Percentiles rank a stretch among this genome's conserved stretches.
Conservation (phyloP, 495 filamentous ascomycete species). For the Daldinia vernicosa region DNA sequence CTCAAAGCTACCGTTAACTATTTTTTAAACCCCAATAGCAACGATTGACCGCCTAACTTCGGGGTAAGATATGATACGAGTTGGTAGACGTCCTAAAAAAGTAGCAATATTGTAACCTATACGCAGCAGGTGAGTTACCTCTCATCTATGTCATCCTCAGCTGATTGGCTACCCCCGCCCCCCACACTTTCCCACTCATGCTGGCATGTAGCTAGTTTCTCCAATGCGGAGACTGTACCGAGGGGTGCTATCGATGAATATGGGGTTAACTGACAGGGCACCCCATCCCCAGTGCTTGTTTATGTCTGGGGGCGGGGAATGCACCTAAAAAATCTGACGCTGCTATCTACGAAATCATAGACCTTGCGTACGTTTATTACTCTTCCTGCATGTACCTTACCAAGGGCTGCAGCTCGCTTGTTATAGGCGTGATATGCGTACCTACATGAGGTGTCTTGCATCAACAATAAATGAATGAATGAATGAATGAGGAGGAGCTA, state of each 20-base stretch:
- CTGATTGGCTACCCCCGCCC: conserved; percentile 43
- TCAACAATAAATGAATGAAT: neutral
- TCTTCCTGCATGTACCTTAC: neutral
- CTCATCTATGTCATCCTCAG: conserved; percentile 6
- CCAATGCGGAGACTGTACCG: conserved; percentile 47
- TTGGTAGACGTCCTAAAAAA: neutral
- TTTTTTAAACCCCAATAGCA: neutral
- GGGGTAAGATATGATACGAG: neutral
- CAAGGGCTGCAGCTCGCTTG: conserved; percentile 2
- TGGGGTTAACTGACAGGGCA: conserved; percentile 38
- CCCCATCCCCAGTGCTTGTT: conserved; percentile 22
- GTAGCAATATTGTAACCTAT: conserved; percentile 34
- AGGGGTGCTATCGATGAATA: conserved; percentile 30
- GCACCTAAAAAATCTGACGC: conserved; percentile 6
- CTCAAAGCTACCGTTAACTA: neutral
- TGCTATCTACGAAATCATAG: neutral
- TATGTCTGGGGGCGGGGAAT: conserved; percentile 41
- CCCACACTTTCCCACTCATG: conserved; percentile 40
- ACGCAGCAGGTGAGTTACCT: conserved; percentile 9
- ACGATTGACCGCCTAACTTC: neutral
- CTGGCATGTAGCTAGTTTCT: conserved; percentile 33
- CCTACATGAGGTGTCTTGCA: conserved; percentile 8
- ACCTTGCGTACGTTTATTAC: neutral
- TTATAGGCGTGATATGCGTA: conserved; percentile 6
- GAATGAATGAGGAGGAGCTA: conserved; percentile 10